A percentile compares a stretch with the other conserved stretches of the same genome.
phyloP scores from a whole-genome alignment of 306 rosid species.

The Cucurbita argyrosperma region DNA sequence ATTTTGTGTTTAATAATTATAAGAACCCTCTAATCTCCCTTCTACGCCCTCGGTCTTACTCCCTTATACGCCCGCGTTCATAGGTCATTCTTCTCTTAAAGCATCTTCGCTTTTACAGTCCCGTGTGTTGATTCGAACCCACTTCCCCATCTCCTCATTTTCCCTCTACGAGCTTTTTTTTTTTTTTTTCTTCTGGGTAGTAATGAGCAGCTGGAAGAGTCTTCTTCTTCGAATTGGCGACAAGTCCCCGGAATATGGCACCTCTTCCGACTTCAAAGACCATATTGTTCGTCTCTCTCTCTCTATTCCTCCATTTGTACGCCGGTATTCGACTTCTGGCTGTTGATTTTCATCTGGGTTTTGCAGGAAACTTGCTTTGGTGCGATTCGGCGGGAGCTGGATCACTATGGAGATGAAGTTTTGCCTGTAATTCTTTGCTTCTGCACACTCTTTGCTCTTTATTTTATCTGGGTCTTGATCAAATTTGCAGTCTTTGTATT shows the following conservation, averaged over 20 bases:
- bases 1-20: too few relatives aligned
- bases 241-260: slow-evolving; percentile 63
- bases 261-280: slow-evolving; percentile 72
- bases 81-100: too few relatives aligned
- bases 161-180: neutral
- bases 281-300: slow-evolving; percentile 52
- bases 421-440: slow-evolving; percentile 21
- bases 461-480: neutral
- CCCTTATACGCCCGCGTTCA: too few relatives aligned
- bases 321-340: neutral
- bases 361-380: slow-evolving; percentile 75
- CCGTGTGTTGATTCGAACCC: too few relatives aligned
- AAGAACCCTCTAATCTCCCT: too few relatives aligned
- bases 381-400: slow-evolving; percentile 73
- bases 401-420: slow-evolving; percentile 51
- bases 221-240: slow-evolving; percentile 92
- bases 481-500: neutral
- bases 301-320: neutral
- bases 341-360: slow-evolving; percentile 5
- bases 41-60: too few relatives aligned
- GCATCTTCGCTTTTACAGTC: too few relatives aligned
- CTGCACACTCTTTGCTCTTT: neutral
- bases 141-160: neutral
- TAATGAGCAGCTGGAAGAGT: slow-evolving; percentile 67
- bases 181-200: neutral